phyloP scores from a whole-genome alignment of 768 basidiomycete species.

The Termitomyces titanicus region DNA sequence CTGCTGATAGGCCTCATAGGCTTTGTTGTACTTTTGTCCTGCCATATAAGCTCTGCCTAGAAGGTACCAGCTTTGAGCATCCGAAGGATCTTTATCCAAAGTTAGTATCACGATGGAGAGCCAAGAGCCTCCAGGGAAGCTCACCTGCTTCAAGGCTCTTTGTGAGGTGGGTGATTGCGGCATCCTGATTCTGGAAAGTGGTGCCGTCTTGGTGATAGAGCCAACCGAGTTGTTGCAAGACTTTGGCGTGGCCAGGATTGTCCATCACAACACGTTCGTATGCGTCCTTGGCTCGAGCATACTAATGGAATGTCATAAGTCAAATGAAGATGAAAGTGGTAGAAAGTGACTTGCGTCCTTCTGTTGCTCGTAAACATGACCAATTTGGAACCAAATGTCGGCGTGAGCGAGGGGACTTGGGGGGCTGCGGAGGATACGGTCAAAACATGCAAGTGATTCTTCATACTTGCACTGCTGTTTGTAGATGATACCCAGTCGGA shows the following conservation, averaged over 20 bases:
- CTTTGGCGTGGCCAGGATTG: constrained; percentile 93
- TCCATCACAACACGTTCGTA: constrained; percentile 94
- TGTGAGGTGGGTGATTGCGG: constrained; percentile 90
- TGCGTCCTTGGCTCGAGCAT: constrained; percentile 86
- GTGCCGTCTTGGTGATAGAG: constrained; percentile 95
- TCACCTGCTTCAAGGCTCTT: constrained; percentile 92
- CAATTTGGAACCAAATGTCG: constrained; percentile 99
- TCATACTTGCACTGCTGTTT: constrained; percentile 96
- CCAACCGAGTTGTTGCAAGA: constrained; percentile 97
- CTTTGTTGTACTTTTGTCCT: constrained; percentile 98
- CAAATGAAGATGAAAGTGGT: not conserved
- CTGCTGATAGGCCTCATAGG: constrained; percentile 99
- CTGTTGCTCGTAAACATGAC: constrained; percentile 97
- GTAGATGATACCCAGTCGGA: constrained; percentile 98
- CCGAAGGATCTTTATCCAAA: constrained; percentile 67
- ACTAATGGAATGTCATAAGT: constrained; percentile 41
- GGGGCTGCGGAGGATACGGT: constrained; percentile 93
- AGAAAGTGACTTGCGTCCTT: constrained; percentile 67
- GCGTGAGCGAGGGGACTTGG: constrained; percentile 94
- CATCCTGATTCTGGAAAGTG: constrained; percentile 92
- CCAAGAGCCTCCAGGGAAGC: constrained; percentile 19
- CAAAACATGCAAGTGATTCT: constrained; percentile 88
- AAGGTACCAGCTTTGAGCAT: constrained; percentile 99
- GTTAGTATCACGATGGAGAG: not conserved
- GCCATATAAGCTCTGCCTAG: constrained; percentile 99